These are phyloP conservation scores for Casuarina cunninghamiana DNA, from an alignment of 306 rosid genomes.

Conservation along the genomic window DNA sequence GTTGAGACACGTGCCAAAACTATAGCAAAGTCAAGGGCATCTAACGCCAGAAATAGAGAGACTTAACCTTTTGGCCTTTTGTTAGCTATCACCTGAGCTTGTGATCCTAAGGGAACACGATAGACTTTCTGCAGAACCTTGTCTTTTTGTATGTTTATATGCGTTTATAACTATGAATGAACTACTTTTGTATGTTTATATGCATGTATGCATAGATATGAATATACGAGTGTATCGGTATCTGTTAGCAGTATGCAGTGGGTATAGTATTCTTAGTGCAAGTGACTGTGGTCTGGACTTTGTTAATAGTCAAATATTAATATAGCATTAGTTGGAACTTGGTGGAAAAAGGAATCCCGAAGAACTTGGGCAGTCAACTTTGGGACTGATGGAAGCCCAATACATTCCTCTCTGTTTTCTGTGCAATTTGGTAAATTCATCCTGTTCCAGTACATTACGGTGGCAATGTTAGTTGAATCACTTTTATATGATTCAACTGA, in stretches of 20 bases:
- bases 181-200: no score
- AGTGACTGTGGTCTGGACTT: no score
- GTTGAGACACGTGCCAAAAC: slow-evolving; percentile 95
- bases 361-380: neutral
- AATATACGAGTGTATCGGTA: no score
- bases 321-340: no score
- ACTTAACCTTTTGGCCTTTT: slow-evolving; percentile 76
- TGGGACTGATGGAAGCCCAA: neutral
- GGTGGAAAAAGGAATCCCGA: no score
- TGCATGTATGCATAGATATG: no score
- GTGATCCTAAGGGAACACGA: slow-evolving; percentile 71
- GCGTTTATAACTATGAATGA: no score
- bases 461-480: neutral
- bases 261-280: neutral
- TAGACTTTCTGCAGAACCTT: slow-evolving; percentile 67
- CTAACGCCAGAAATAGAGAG: slow-evolving; percentile 82
- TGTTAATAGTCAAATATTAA: no score
- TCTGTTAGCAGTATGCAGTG: neutral
- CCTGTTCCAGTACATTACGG: neutral
- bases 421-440: neutral
- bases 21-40: slow-evolving; percentile 88
- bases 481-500: no score
- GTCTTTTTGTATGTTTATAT: no score
- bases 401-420: neutral
- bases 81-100: slow-evolving; percentile 84